phyloP scores from a whole-genome alignment of 768 basidiomycete species.

The Epithele typhae region DNA sequence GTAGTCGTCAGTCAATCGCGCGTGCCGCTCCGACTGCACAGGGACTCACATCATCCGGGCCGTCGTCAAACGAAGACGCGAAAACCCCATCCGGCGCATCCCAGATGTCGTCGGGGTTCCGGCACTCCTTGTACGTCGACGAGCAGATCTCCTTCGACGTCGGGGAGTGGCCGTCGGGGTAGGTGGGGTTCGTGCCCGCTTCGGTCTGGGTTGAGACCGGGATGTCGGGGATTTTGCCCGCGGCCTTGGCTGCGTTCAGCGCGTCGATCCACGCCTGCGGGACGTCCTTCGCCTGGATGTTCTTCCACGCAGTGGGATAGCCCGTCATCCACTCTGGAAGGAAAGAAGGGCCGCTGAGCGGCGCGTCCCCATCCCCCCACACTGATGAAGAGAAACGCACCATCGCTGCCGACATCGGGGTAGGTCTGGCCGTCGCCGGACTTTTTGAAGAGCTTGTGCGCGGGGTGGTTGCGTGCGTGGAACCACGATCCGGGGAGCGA shows the following conservation, averaged over 20 bases:
- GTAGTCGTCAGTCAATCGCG: no score
- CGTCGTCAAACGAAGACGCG: conserved; percentile 76
- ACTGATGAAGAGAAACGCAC: conserved; percentile 31
- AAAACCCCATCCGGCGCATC: conserved; percentile 70
- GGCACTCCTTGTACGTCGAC: conserved; percentile 68
- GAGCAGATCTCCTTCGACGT: conserved; percentile 63
- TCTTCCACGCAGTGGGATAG: conserved; percentile 45
- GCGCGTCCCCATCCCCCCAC: background rate
- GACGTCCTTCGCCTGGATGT: conserved; percentile 41
- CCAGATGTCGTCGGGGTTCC: conserved; percentile 50
- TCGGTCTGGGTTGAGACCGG: conserved; percentile 39
- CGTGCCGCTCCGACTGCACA: conserved; percentile 22
- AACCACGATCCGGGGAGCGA: conserved; percentile 46
- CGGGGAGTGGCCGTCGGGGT: conserved; percentile 40
- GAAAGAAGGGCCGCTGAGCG: background rate
- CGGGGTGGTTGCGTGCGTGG: conserved; percentile 57
- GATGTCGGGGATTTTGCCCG: conserved; percentile 72
- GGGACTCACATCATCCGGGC: conserved; percentile 48
- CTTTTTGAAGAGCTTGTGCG: conserved; percentile 53
- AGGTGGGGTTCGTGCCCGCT: conserved; percentile 29
- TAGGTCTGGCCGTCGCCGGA: conserved; percentile 44
- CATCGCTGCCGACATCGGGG: conserved; percentile 53
- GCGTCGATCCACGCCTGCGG: conserved; percentile 73
- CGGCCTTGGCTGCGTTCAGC: conserved; percentile 57
- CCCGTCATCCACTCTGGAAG: conserved; percentile 54